Percentiles rank a stretch among this genome's conserved stretches.
Evolutionary conservation across 2,329 filamentous ascomycete species (phyloP).

Genomic region (Epichloe hybrida): DNA sequence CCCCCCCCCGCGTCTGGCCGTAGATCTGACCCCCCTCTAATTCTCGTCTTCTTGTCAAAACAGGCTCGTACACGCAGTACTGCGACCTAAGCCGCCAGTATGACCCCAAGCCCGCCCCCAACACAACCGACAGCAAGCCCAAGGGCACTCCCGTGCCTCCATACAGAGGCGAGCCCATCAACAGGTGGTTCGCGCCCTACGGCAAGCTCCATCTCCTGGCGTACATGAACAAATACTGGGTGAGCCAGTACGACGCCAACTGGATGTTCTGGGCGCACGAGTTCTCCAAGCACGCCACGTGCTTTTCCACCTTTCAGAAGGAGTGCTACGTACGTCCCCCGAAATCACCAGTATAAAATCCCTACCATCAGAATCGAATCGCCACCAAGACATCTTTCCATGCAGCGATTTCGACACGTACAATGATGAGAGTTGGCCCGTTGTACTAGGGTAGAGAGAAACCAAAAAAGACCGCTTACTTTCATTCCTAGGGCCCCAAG

Average conservation of each 20-base stretch:
- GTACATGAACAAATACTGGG: constrained; percentile 55
- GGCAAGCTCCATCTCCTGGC: constrained; percentile 45
- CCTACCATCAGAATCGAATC: no score
- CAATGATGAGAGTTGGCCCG: no score
- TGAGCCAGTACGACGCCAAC: constrained; percentile 42
- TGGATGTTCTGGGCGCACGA: constrained; percentile 52
- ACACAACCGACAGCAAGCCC: constrained; percentile 45
- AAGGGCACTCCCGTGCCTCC: constrained; percentile 39
- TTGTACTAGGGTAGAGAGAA: no score
- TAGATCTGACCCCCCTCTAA: not conserved
- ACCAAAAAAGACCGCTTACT: no score
- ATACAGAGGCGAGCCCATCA: constrained; percentile 44
- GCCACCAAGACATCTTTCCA: no score
- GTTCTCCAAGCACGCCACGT: constrained; percentile 55
- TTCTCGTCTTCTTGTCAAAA: constrained; percentile 6
- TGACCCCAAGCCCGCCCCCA: constrained; percentile 46
- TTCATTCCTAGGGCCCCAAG: constrained; percentile 27
- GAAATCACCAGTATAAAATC: no score
- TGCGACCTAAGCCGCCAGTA: constrained; percentile 53
- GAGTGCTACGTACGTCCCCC: constrained; percentile 38
- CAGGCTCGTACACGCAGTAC: constrained; percentile 51
- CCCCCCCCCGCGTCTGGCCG: not conserved
- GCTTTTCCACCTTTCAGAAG: constrained; percentile 50
- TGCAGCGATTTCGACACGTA: no score
- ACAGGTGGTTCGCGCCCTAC: constrained; percentile 43